Evolutionary conservation across 2,329 filamentous ascomycete genomes (phyloP).

Genomic region (Fonsecaea nubica): DNA sequence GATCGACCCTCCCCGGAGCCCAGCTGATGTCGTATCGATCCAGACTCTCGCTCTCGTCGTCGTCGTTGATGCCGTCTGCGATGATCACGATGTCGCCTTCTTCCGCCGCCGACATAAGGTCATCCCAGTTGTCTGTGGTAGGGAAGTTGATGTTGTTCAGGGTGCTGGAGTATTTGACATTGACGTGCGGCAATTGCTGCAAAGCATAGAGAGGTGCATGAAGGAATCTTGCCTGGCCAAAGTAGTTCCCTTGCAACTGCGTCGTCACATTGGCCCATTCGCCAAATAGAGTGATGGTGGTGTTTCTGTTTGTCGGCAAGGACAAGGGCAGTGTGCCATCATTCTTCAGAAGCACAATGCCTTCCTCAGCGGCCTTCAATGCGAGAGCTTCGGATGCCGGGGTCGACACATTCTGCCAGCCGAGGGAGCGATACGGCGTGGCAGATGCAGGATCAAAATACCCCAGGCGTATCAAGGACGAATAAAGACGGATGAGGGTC

Average conservation of each 20-base stretch:
- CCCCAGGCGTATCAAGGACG: constrained; percentile 57
- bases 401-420: constrained; percentile 63
- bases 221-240: constrained; percentile 62
- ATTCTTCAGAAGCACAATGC: constrained; percentile 61
- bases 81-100: constrained; percentile 50
- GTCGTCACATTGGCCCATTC: constrained; percentile 64
- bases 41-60: constrained; percentile 50
- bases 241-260: constrained; percentile 67
- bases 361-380: constrained; percentile 58
- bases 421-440: constrained; percentile 58
- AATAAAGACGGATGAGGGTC: constrained; percentile 57
- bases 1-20: constrained; percentile 51
- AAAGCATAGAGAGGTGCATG: constrained; percentile 62
- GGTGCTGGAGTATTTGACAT: constrained; percentile 52
- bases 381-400: constrained; percentile 62
- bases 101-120: constrained; percentile 46
- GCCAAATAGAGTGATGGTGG: constrained; percentile 62
- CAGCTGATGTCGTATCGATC: constrained; percentile 53
- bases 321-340: constrained; percentile 56
- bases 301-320: constrained; percentile 45
- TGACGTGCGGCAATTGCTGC: constrained; percentile 51
- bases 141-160: constrained; percentile 41
- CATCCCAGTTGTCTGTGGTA: constrained; percentile 46
- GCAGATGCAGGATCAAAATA: constrained; percentile 58
- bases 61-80: constrained; percentile 52